Percentiles rank a stretch among this genome's conserved stretches.
These are phyloP conservation scores for Trametes meyenii DNA, from an alignment of 768 basidiomycete genomes.

Conservation along the genomic window DNA sequence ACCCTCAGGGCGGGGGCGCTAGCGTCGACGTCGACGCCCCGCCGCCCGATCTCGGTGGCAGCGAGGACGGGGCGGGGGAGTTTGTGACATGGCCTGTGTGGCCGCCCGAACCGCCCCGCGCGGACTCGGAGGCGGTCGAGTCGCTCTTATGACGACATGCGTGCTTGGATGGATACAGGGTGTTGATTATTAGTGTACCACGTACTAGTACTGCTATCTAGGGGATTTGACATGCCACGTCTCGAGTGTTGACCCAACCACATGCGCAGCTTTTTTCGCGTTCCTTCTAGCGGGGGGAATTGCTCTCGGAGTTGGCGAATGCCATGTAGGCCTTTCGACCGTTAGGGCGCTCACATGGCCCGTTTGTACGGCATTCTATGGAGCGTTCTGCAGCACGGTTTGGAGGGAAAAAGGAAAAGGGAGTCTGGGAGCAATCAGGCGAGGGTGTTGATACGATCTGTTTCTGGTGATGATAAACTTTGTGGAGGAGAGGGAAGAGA, in stretches of 20 bases:
- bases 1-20: not conserved
- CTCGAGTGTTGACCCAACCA: too few relatives aligned
- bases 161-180: not conserved
- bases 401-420: not conserved
- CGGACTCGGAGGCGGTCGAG: constrained; percentile 7
- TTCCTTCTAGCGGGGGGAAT: too few relatives aligned
- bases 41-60: constrained; percentile 2
- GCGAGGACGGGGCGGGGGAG: not conserved
- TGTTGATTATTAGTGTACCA: not conserved
- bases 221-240: too few relatives aligned
- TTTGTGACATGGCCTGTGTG: constrained; percentile 7
- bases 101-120: constrained; percentile 1
- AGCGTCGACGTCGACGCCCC: not conserved
- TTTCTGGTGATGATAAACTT: constrained; percentile 2
- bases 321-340: too few relatives aligned
- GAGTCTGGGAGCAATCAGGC: constrained; percentile 1
- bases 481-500: not conserved
- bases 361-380: not conserved
- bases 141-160: constrained; percentile 4
- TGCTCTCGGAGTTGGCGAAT: too few relatives aligned
- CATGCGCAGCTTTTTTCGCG: too few relatives aligned
- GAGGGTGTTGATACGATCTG: constrained; percentile 4
- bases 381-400: too few relatives aligned
- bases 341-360: too few relatives aligned
- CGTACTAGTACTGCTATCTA: not conserved